Conservation (phyloP, 2,329 filamentous ascomycete genomes). For the Neonectria magnoliae region DNA sequence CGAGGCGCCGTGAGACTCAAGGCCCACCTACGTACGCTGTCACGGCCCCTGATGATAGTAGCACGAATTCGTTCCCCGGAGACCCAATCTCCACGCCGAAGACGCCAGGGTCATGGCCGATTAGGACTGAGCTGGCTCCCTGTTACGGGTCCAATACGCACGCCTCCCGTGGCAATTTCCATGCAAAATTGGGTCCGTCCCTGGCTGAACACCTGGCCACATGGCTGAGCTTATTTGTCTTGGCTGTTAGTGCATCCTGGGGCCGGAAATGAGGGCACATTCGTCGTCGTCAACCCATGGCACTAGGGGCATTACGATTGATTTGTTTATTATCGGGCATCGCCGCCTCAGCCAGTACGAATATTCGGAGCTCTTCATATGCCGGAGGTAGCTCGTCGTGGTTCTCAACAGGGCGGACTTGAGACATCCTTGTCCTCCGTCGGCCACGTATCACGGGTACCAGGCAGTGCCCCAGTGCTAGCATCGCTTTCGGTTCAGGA, state of each 20-base stretch:
- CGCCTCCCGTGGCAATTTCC: conserved; percentile 16
- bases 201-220: conserved; percentile 5
- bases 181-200: conserved; percentile 11
- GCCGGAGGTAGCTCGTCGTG: background rate
- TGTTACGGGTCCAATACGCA: conserved; percentile 5
- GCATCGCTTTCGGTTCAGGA: background rate
- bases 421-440: background rate
- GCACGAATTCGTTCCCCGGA: conserved; percentile 9
- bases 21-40: background rate
- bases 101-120: background rate
- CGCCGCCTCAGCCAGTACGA: background rate
- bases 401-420: background rate
- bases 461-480: background rate
- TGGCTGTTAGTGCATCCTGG: conserved; percentile 21
- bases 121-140: background rate
- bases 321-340: conserved; percentile 2
- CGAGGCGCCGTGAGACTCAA: conserved; percentile 8
- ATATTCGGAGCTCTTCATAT: too few relatives aligned
- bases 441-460: background rate
- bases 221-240: conserved; percentile 28
- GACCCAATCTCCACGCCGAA: conserved; percentile 7
- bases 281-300: conserved; percentile 17
- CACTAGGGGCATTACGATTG: background rate
- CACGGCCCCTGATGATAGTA: conserved; percentile 7
- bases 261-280: conserved; percentile 24